Evolutionary conservation across 495 filamentous ascomycete species (phyloP).

Genomic region (Rusavskia elegans): DNA sequence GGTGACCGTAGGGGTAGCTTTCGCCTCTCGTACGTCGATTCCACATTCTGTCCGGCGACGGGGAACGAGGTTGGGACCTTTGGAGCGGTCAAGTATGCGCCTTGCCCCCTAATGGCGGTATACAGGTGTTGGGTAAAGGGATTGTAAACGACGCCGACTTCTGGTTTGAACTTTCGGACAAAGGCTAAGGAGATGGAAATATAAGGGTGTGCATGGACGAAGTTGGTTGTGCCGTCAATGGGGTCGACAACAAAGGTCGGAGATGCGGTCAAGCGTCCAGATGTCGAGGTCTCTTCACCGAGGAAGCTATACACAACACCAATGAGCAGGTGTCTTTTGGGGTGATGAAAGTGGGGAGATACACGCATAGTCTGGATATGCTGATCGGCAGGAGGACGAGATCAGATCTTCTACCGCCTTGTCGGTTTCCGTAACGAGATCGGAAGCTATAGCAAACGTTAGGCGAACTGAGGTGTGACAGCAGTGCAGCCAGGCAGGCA

Average conservation of each 20-base stretch:
- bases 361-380: slow-evolving; percentile 42
- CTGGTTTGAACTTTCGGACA: slow-evolving; percentile 36
- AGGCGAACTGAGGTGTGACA: not conserved
- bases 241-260: slow-evolving; percentile 76
- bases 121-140: slow-evolving; percentile 50
- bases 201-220: slow-evolving; percentile 48
- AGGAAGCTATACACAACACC: slow-evolving; percentile 28
- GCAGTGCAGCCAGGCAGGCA: not conserved
- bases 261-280: slow-evolving; percentile 36
- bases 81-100: slow-evolving; percentile 35
- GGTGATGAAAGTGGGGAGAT: not conserved
- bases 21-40: slow-evolving; percentile 7
- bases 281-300: slow-evolving; percentile 49
- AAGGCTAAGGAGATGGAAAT: slow-evolving; percentile 68
- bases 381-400: slow-evolving; percentile 31
- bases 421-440: slow-evolving; percentile 72
- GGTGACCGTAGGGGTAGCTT: slow-evolving; percentile 37
- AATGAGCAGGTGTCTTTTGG: not conserved
- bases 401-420: slow-evolving; percentile 59
- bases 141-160: slow-evolving; percentile 70
- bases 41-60: not conserved
- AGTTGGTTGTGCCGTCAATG: slow-evolving; percentile 75
- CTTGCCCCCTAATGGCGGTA: slow-evolving; percentile 45
- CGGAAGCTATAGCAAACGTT: slow-evolving; percentile 33
- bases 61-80: not conserved